Evolutionary conservation across 2,329 filamentous ascomycete genomes (phyloP).

Genomic region (Trichoderma koningiopsis): DNA sequence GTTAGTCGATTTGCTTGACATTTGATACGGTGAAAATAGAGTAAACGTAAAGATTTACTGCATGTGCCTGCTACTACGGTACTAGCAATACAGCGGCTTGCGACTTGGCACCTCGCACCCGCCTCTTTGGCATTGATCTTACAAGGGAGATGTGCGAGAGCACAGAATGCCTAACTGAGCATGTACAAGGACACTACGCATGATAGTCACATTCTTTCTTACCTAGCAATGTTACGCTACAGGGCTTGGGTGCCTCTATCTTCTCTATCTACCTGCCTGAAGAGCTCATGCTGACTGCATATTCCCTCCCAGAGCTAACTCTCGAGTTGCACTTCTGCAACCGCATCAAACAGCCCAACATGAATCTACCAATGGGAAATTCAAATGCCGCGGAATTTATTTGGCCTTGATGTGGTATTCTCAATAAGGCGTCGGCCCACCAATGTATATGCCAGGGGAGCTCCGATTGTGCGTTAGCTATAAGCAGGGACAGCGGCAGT

Average conservation of each 20-base stretch:
- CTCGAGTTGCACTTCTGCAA: neutral
- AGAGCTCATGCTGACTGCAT: constrained; percentile 20
- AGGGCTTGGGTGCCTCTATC: neutral
- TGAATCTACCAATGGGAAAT: neutral
- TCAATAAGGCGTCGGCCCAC: neutral
- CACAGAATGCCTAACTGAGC: neutral
- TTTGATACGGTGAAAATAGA: neutral
- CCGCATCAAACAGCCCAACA: neutral
- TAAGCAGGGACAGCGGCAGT: constrained; percentile 15
- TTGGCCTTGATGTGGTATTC: neutral
- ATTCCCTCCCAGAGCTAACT: neutral
- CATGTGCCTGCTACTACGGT: neutral
- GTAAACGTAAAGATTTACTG: neutral
- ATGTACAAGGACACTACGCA: neutral
- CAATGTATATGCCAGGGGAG: neutral
- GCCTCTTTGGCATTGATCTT: neutral
- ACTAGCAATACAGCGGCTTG: neutral
- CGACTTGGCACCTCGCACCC: neutral
- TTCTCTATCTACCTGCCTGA: constrained; percentile 3
- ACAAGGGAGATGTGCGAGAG: neutral
- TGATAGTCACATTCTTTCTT: neutral
- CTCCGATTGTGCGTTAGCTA: neutral
- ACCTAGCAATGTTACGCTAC: neutral
- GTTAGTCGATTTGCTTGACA: neutral
- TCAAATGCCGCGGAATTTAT: neutral